phyloP scores from a whole-genome alignment of 2,329 filamentous ascomycete genomes.

The Metarhizium humberi region DNA sequence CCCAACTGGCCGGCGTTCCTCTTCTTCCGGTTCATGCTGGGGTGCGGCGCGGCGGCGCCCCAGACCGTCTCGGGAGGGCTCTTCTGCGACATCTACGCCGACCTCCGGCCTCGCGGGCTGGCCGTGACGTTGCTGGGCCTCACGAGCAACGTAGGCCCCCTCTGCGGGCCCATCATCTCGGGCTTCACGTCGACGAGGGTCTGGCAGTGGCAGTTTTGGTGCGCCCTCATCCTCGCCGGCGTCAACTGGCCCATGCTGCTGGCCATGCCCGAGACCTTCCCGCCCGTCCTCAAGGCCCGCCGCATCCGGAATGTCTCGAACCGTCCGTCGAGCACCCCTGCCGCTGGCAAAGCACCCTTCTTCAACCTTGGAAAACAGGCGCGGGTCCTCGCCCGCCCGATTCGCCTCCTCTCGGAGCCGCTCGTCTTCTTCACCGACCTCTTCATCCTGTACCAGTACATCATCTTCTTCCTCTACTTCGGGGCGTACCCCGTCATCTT shows the following conservation, averaged over 20 bases:
- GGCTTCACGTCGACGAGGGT: conserved; percentile 4
- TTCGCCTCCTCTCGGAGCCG: conserved; percentile 35
- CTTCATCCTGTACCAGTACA: conserved; percentile 37
- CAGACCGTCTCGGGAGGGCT: conserved; percentile 33
- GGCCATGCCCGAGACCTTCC: conserved; percentile 25
- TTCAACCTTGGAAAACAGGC: not conserved
- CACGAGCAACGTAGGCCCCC: conserved; percentile 11
- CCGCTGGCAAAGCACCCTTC: not conserved
- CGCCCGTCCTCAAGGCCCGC: conserved; percentile 13
- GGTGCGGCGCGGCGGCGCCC: conserved; percentile 28
- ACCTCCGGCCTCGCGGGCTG: conserved; percentile 20
- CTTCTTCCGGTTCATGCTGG: conserved; percentile 31
- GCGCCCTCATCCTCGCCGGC: conserved; percentile 3
- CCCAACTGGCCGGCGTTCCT: conserved; percentile 32
- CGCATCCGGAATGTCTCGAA: not conserved
- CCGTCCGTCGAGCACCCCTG: not conserved
- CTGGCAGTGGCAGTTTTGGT: conserved; percentile 9
- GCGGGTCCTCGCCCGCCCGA: conserved; percentile 1
- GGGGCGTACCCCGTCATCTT: conserved; percentile 39
- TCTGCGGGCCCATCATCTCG: conserved; percentile 6
- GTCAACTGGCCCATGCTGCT: conserved; percentile 5
- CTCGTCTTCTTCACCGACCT: conserved; percentile 48
- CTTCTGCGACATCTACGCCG: conserved; percentile 33
- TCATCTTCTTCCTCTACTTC: conserved; percentile 53
- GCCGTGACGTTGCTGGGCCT: conserved; percentile 24